Evolutionary conservation across 768 basidiomycete species (phyloP).

Genomic region (Lactarius hatsudake): DNA sequence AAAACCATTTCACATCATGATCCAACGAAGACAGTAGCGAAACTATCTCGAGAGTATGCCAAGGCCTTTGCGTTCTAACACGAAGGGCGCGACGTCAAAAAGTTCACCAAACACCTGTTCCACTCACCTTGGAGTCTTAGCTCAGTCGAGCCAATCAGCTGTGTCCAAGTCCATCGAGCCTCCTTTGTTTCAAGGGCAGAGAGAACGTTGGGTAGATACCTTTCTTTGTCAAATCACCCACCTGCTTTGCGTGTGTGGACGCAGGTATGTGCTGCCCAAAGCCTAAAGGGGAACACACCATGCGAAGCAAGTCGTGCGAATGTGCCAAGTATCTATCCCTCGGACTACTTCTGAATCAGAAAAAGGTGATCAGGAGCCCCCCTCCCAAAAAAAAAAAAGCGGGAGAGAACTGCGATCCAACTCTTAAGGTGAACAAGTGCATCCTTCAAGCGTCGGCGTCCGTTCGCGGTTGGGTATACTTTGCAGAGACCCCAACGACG

Average conservation of each 20-base stretch:
- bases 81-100: background rate
- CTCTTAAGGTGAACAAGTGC: constrained; percentile 37
- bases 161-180: constrained; percentile 45
- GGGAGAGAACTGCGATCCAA: background rate
- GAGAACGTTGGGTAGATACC: constrained; percentile 45
- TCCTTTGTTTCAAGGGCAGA: constrained; percentile 48
- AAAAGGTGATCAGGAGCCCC: background rate
- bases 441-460: constrained; percentile 72
- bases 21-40: constrained; percentile 15
- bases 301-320: constrained; percentile 37
- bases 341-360: constrained; percentile 59
- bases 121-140: background rate
- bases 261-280: too few species aligned
- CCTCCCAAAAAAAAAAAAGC: background rate
- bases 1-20: constrained; percentile 5
- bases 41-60: constrained; percentile 12
- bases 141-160: background rate
- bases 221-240: constrained; percentile 44
- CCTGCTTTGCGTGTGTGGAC: background rate
- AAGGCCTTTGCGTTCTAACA: constrained; percentile 20
- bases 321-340: constrained; percentile 71
- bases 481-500: constrained; percentile 37
- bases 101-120: too few species aligned
- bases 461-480: constrained; percentile 46
- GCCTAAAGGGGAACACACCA: too few species aligned